phyloP scores from a whole-genome alignment of 2,329 filamentous ascomycete species.

The Aspergillus transmontanensis region DNA sequence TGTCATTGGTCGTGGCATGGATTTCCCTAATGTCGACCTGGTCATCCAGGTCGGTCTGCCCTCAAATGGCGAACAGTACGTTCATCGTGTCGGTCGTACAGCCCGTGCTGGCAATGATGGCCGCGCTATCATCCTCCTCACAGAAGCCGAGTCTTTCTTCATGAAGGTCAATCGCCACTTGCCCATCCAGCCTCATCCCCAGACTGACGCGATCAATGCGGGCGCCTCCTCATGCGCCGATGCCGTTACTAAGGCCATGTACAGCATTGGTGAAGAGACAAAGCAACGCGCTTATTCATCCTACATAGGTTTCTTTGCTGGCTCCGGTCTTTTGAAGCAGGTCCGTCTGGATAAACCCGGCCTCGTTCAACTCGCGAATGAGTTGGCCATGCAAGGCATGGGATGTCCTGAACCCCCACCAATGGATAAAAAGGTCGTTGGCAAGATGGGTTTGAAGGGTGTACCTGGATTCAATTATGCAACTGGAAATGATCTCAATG shows the following conservation, averaged over 20 bases:
- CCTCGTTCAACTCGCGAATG: conserved; percentile 41
- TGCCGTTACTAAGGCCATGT: conserved; percentile 31
- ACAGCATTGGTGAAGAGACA: conserved; percentile 31
- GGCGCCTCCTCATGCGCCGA: conserved; percentile 35
- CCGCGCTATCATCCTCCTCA: conserved; percentile 57
- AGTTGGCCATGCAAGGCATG: conserved; percentile 40
- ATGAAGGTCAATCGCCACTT: conserved; percentile 51
- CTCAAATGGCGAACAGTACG: conserved; percentile 52
- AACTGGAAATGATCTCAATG: conserved; percentile 17
- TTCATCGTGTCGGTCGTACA: conserved; percentile 63
- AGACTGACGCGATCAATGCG: conserved; percentile 40
- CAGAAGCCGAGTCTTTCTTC: conserved; percentile 56
- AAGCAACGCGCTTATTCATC: conserved; percentile 42
- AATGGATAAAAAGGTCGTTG: conserved; percentile 40
- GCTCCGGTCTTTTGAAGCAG: conserved; percentile 33
- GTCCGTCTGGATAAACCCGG: conserved; percentile 36
- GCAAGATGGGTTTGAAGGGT: conserved; percentile 45
- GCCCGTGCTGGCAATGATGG: conserved; percentile 59
- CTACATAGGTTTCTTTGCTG: conserved; percentile 40
- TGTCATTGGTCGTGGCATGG: conserved; percentile 52
- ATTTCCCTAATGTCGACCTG: conserved; percentile 53
- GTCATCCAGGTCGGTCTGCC: conserved; percentile 55
- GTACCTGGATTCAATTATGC: conserved; percentile 39
- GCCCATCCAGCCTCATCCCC: conserved; percentile 54
- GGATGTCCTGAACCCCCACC: conserved; percentile 39